Evolutionary conservation across 2,329 filamentous ascomycete genomes (phyloP).

Genomic region (Rhinocladiella similis): DNA sequence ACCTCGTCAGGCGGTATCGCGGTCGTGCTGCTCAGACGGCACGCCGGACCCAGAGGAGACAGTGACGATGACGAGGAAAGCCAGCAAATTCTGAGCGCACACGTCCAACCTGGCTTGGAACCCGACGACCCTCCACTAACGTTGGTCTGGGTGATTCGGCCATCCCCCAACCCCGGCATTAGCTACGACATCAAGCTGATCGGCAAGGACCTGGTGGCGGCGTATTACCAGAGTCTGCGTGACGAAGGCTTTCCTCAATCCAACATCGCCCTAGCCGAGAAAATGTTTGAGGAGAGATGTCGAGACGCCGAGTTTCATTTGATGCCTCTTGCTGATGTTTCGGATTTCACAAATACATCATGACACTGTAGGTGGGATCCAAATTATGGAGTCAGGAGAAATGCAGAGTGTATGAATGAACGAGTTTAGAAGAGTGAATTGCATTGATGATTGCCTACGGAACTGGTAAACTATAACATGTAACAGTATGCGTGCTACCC

Average conservation of each 20-base stretch:
- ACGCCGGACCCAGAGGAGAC: no score
- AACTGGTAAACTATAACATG: background rate
- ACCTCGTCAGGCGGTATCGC: slow-evolving; percentile 24
- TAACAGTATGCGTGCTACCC: background rate
- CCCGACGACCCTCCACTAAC: slow-evolving; percentile 22
- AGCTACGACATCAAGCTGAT: slow-evolving; percentile 15
- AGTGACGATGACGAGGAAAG: no score
- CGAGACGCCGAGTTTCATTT: slow-evolving; percentile 13
- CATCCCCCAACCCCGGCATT: slow-evolving; percentile 12
- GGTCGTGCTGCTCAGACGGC: slow-evolving; percentile 17
- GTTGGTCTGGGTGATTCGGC: slow-evolving; percentile 26
- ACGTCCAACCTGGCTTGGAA: slow-evolving; percentile 28
- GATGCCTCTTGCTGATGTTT: slow-evolving; percentile 22
- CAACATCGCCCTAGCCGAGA: slow-evolving; percentile 26
- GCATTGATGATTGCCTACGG: background rate
- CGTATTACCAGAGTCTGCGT: slow-evolving; percentile 27
- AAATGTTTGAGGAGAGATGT: slow-evolving; percentile 20
- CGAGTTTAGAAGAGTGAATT: background rate
- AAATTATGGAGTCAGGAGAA: no score
- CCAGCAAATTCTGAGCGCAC: slow-evolving; percentile 17
- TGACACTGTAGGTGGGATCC: no score
- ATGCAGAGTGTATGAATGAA: background rate
- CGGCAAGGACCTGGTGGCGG: slow-evolving; percentile 22
- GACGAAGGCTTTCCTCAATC: slow-evolving; percentile 28
- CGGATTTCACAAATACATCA: slow-evolving; percentile 5